Evolutionary conservation across 306 rosid genomes (phyloP).

Genomic region (Acacia confusa): DNA sequence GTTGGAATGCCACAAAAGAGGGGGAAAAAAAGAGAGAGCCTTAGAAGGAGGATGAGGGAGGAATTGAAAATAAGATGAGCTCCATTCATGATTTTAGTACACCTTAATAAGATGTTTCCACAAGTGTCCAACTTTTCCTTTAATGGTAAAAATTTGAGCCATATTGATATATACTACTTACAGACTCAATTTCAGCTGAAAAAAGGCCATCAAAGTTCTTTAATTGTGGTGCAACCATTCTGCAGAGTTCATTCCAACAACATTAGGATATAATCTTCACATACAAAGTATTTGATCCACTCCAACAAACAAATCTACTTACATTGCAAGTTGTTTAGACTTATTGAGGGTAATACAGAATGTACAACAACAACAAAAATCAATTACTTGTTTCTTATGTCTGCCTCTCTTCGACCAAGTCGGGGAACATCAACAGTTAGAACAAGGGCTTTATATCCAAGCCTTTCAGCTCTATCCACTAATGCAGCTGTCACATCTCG

Average conservation of each 20-base stretch:
- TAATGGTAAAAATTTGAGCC: background rate
- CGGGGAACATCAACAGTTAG: slow-evolving; percentile 60
- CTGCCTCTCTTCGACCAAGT: slow-evolving; percentile 74
- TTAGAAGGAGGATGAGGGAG: background rate
- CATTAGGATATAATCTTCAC: slow-evolving; percentile 8
- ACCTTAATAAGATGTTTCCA: background rate
- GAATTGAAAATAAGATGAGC: background rate
- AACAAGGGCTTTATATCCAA: slow-evolving; percentile 63
- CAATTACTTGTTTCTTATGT: slow-evolving; percentile 59
- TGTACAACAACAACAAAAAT: background rate
- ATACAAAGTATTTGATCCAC: background rate
- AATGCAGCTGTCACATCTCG: slow-evolving; percentile 51
- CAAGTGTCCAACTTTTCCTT: background rate
- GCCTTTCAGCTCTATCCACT: slow-evolving; percentile 59
- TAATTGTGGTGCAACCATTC: slow-evolving; percentile 53
- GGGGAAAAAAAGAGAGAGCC: background rate
- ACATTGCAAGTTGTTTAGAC: background rate
- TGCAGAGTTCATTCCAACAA: slow-evolving; percentile 28
- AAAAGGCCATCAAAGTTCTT: slow-evolving; percentile 67
- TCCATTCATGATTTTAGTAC: background rate
- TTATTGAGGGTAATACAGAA: background rate
- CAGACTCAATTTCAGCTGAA: slow-evolving; percentile 36
- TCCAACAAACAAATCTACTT: background rate
- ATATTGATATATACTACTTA: slow-evolving; percentile 39
- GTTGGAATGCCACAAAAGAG: background rate